Evolutionary conservation across 2,329 filamentous ascomycete genomes (phyloP).

Genomic region (Aspergillus eucalypticola): DNA sequence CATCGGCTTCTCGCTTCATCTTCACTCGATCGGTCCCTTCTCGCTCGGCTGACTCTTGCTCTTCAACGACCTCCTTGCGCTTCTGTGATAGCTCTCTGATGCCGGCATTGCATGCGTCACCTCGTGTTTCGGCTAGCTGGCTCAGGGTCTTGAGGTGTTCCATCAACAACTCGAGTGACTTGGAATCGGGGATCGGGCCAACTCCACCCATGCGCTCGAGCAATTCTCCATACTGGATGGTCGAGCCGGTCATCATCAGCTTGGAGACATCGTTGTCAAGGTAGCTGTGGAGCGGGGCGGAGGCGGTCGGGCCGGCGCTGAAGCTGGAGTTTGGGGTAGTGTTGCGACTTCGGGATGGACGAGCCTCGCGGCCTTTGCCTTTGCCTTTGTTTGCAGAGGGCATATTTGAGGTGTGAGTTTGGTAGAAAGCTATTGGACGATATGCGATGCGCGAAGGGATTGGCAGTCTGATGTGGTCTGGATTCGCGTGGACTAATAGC

Average conservation of each 20-base stretch:
- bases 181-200: constrained; percentile 50
- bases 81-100: constrained; percentile 61
- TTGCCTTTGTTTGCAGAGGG: constrained; percentile 53
- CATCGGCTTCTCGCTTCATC: constrained; percentile 48
- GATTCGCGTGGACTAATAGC: constrained; percentile 2
- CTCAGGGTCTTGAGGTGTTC: constrained; percentile 58
- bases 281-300: constrained; percentile 49
- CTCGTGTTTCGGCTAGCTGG: constrained; percentile 58
- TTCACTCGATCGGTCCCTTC: constrained; percentile 46
- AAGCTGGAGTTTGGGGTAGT: constrained; percentile 61
- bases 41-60: constrained; percentile 47
- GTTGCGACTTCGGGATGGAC: constrained; percentile 61
- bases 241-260: constrained; percentile 46
- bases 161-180: constrained; percentile 51
- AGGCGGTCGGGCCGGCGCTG: constrained; percentile 46
- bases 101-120: constrained; percentile 59
- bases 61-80: constrained; percentile 58
- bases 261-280: constrained; percentile 55
- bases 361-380: constrained; percentile 54
- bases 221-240: constrained; percentile 58
- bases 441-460: constrained; percentile 1
- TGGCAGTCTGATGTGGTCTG: background rate
- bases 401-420: constrained; percentile 30
- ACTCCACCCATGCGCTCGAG: constrained; percentile 56
- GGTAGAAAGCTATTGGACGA: background rate